phyloP scores from a whole-genome alignment of 2,329 filamentous ascomycete genomes.

The Sporothrix globosa region DNA sequence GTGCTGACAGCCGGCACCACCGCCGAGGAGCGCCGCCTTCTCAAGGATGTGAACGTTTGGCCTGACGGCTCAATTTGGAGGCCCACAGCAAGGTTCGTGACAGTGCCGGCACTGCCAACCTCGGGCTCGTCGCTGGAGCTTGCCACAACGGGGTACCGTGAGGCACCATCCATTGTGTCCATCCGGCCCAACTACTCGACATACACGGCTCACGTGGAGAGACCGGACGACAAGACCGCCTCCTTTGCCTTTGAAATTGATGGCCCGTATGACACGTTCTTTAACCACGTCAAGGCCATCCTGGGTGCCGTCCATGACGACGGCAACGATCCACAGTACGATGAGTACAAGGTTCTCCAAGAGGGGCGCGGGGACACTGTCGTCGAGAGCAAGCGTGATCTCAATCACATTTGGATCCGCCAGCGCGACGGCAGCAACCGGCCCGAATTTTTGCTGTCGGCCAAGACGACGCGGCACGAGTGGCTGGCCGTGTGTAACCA shows the following conservation, averaged over 20 bases:
- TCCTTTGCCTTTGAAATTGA: background rate
- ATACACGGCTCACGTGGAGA: background rate
- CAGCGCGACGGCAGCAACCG: constrained; percentile 21
- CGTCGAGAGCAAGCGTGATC: background rate
- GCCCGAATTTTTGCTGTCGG: constrained; percentile 22
- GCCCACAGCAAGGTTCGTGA: background rate
- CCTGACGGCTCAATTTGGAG: constrained; percentile 22
- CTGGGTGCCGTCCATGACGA: background rate
- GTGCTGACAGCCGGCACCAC: background rate
- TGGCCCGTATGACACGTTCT: background rate
- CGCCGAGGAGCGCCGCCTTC: background rate
- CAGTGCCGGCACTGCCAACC: background rate
- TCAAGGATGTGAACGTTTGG: constrained; percentile 14
- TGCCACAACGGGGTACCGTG: background rate
- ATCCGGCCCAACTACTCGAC: constrained; percentile 7
- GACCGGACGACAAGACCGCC: too few species aligned
- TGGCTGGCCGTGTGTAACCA: constrained; percentile 24
- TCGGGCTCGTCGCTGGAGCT: background rate
- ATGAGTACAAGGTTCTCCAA: background rate
- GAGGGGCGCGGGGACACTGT: background rate
- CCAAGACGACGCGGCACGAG: constrained; percentile 15
- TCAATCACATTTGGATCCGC: constrained; percentile 15
- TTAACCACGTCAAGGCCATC: background rate
- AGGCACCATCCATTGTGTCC: background rate
- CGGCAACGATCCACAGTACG: background rate